These are phyloP conservation scores for Phaffia rhodozyma DNA, from an alignment of 1,284 basidiomycete genomes.

Conservation along the genomic window DNA sequence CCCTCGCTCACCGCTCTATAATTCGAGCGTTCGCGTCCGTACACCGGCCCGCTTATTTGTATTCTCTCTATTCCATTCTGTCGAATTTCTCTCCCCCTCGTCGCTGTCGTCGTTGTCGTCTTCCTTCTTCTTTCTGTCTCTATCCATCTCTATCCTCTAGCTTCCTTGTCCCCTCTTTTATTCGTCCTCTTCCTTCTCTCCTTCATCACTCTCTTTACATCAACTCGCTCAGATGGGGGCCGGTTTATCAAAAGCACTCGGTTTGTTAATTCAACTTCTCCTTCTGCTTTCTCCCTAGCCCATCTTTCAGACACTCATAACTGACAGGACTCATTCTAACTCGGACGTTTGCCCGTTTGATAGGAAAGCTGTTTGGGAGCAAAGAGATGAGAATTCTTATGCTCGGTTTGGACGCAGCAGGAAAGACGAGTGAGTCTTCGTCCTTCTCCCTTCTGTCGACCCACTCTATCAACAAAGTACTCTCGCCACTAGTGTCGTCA, in stretches of 20 bases:
- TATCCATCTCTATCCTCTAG: not conserved
- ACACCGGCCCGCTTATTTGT: too few species aligned
- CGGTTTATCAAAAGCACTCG: constrained; percentile 35
- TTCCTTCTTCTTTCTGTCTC: constrained; percentile 4
- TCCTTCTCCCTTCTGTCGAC: not conserved
- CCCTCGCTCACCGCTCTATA: not conserved
- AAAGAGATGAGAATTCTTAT: constrained; percentile 52
- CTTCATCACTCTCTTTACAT: not conserved
- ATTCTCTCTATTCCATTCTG: not conserved
- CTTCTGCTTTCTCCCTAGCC: not conserved
- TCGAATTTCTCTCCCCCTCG: not conserved
- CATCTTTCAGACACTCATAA: not conserved
- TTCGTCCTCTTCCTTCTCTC: not conserved
- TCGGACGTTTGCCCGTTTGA: not conserved
- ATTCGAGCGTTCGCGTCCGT: too few species aligned
- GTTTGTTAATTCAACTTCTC: constrained; percentile 21
- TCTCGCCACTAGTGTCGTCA: not conserved
- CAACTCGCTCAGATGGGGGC: constrained; percentile 37
- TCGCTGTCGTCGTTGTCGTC: not conserved
- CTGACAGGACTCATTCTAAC: not conserved
- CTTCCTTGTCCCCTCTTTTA: not conserved
- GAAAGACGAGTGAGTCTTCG: constrained; percentile 64
- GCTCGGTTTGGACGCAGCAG: constrained; percentile 90
- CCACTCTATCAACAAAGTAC: not conserved
- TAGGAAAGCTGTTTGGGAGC: constrained; percentile 47